Evolutionary conservation across 768 basidiomycete genomes (phyloP), one percentile per base, ranked within the genome.

Genomic region (Trametes sanguinea): DNA sequence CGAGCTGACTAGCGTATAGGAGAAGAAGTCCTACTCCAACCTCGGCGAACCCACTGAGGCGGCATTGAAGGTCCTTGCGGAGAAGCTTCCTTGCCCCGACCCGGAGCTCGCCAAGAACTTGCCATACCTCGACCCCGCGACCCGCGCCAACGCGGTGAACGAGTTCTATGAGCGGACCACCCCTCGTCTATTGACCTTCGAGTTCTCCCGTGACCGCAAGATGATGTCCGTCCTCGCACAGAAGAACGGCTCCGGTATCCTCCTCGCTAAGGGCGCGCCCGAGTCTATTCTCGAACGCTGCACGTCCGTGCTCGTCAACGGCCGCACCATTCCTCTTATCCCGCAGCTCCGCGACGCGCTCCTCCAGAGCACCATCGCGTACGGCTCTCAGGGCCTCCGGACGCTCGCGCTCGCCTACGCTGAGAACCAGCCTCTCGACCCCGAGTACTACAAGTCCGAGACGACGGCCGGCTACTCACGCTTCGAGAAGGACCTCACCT

Each of bases 1-100:
- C 11, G 14, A 10, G 13, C 6, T 22, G 7, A 13, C 4, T 54
- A 37, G 17, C 35, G 45, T 22, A 17, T 68, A 95, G 92, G 93
- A 96, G 29, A 94, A 90, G 72, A 80, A 81, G 32, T 64, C 78
- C 0, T 98, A 96, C 73, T 74, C 80, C 51, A 94, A 91, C 70
- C 83, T 99, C 50, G 96, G 96, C 29, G 96, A 98, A 77, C 96
- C 96, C 13, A 99, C 96, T 1, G 96, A 99, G 75, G 96, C 96
- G 4, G 96, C 96, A 0, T 82, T 99, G 58, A 95, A 92, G 74
- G 95, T 97, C 45, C 84, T 98, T 16, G 93, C 85, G 27, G 96
- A 99, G 79, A 99, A 98, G 78, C 83, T 98, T 57, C 94, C 90
- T 17, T 89, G 88, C 72, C 76, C 82, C 17, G 85, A 92, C 68